A percentile compares a stretch with the other conserved stretches of the same genome.
Conservation (phyloP, 2,329 filamentous ascomycete genomes). For the Dactylellina sp. region DNA sequence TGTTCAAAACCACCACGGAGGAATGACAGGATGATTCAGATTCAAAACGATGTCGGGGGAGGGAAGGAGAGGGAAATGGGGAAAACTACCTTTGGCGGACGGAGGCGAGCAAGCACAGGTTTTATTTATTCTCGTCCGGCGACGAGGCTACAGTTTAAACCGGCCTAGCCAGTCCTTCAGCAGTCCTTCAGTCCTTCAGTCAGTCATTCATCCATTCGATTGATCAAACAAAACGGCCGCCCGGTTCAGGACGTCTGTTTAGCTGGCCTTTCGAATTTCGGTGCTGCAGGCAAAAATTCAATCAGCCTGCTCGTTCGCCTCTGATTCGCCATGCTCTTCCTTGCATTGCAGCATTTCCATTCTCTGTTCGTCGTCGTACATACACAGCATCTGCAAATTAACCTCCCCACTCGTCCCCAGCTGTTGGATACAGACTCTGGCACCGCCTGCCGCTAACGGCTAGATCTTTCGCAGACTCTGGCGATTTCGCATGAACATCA, state of each 20-base stretch:
- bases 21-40: constrained; percentile 26
- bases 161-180: no score
- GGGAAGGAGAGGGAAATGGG: background rate
- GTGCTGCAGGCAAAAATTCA: constrained; percentile 26
- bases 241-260: background rate
- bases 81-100: constrained; percentile 10
- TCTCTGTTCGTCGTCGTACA: background rate
- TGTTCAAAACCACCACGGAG: constrained; percentile 36
- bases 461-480: constrained; percentile 22
- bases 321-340: constrained; percentile 31
- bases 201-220: no score
- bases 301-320: constrained; percentile 20
- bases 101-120: constrained; percentile 19
- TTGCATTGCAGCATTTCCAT: constrained; percentile 22
- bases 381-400: background rate
- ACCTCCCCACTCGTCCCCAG: background rate
- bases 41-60: constrained; percentile 5
- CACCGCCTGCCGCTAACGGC: constrained; percentile 53
- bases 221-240: no score
- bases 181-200: no score
- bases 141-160: constrained; percentile 4
- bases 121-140: constrained; percentile 31
- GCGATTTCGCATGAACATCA: constrained; percentile 49
- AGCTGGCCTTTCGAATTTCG: constrained; percentile 19
- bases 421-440: constrained; percentile 24